Evolutionary conservation across 1,284 basidiomycete genomes (phyloP).

Genomic region (Heterobasidion irregulare): DNA sequence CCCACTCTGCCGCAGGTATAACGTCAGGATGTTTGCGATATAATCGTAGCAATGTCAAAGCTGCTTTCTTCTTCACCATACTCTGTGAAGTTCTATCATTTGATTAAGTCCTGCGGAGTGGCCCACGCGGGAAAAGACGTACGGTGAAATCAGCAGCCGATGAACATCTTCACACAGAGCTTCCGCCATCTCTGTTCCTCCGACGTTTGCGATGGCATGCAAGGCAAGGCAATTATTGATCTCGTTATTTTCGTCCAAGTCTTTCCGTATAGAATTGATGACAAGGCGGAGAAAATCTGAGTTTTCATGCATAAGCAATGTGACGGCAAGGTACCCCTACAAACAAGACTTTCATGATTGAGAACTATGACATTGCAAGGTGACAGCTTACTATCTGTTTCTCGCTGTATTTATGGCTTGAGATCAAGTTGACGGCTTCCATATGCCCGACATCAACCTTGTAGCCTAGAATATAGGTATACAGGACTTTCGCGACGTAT

Average conservation of each 20-base stretch:
- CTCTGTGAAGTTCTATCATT: conserved; percentile 76
- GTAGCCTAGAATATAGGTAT: conserved; percentile 98
- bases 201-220: conserved; percentile 98
- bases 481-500: conserved; percentile 95
- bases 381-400: conserved; percentile 86
- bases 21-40: conserved; percentile 96
- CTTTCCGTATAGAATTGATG: conserved; percentile 97
- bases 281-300: conserved; percentile 94
- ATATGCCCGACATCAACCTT: conserved; percentile 99
- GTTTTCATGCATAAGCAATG: conserved; percentile 96
- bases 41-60: conserved; percentile 84
- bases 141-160: conserved; percentile 93
- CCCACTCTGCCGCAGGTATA: conserved; percentile 93
- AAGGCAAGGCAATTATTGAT: conserved; percentile 94
- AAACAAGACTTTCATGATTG: neutral
- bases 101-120: neutral
- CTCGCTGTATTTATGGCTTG: conserved; percentile 93
- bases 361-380: conserved; percentile 2
- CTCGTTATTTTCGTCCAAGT: conserved; percentile 92
- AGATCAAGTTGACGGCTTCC: conserved; percentile 98
- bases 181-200: conserved; percentile 97
- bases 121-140: conserved; percentile 22
- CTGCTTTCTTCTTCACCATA: conserved; percentile 99
- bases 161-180: conserved; percentile 91
- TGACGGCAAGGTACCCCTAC: conserved; percentile 95